These are phyloP conservation scores for Trichocomaceae sp. DNA, from an alignment of 2,329 filamentous ascomycete genomes.

Conservation along the genomic window DNA sequence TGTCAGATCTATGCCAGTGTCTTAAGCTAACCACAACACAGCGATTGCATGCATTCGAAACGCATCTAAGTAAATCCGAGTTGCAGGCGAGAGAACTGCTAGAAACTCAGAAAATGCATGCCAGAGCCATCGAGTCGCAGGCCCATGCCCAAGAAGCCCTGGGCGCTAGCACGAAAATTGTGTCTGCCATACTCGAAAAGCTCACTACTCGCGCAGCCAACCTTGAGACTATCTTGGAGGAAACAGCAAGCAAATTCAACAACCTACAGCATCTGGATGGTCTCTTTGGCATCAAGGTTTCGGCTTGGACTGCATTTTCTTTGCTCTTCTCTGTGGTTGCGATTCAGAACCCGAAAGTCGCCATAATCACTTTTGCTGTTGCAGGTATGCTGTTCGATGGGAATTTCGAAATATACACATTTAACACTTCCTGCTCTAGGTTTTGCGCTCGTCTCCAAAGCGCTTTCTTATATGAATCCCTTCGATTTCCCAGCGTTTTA, in stretches of 20 bases:
- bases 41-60: conserved; percentile 31
- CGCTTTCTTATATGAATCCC: not conserved
- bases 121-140: conserved; percentile 23
- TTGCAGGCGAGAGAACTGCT: conserved; percentile 27
- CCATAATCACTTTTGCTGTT: conserved; percentile 18
- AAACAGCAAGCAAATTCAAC: conserved; percentile 21
- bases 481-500: not conserved
- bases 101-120: conserved; percentile 29
- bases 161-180: conserved; percentile 22
- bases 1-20: not conserved
- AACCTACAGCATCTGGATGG: conserved; percentile 15
- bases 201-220: conserved; percentile 24
- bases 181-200: conserved; percentile 28
- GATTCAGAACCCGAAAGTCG: conserved; percentile 19
- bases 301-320: conserved; percentile 21
- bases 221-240: conserved; percentile 27
- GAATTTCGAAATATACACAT: not conserved
- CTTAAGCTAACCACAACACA: conserved; percentile 20
- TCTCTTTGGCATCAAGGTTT: conserved; percentile 15
- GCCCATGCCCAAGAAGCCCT: conserved; percentile 23
- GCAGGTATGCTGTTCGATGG: not conserved
- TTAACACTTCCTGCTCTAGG: not conserved
- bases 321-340: conserved; percentile 22
- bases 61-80: conserved; percentile 28
- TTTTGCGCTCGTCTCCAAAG: not conserved